Evolutionary conservation across 2,329 filamentous ascomycete genomes (phyloP).

Genomic region (Epichloe typhina): DNA sequence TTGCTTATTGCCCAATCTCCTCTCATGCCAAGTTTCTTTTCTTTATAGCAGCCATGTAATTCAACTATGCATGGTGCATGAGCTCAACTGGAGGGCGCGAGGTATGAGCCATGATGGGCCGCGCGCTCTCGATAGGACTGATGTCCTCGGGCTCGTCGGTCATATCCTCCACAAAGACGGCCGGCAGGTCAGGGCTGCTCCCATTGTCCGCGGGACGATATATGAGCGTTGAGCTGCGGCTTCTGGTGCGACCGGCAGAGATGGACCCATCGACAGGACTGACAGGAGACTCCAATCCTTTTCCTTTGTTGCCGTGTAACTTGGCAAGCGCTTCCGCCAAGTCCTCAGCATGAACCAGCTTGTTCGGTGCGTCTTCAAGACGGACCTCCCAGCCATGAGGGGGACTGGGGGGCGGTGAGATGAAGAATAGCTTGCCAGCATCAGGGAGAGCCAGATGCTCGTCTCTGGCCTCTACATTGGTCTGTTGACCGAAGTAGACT

Average conservation of each 20-base stretch:
- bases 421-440: slow-evolving; percentile 60
- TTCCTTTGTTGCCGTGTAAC: slow-evolving; percentile 34
- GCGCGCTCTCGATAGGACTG: slow-evolving; percentile 27
- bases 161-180: slow-evolving; percentile 55
- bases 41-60: background rate
- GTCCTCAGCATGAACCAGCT: slow-evolving; percentile 55
- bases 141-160: slow-evolving; percentile 39
- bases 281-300: slow-evolving; percentile 14
- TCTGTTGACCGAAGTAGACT: slow-evolving; percentile 56
- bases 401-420: slow-evolving; percentile 56
- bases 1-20: background rate
- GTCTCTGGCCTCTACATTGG: slow-evolving; percentile 39
- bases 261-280: slow-evolving; percentile 18
- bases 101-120: slow-evolving; percentile 46
- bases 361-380: slow-evolving; percentile 57
- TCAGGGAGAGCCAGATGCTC: slow-evolving; percentile 53
- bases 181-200: slow-evolving; percentile 43
- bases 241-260: slow-evolving; percentile 26
- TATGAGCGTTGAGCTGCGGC: slow-evolving; percentile 52
- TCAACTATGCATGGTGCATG: slow-evolving; percentile 32
- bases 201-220: slow-evolving; percentile 48
- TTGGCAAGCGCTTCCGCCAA: slow-evolving; percentile 52
- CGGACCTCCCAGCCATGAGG: slow-evolving; percentile 57
- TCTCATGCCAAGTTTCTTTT: background rate
- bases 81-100: slow-evolving; percentile 51